These are phyloP conservation scores for Penicillium griseofulvum DNA, from an alignment of 2,329 filamentous ascomycete genomes.

Conservation along the genomic window DNA sequence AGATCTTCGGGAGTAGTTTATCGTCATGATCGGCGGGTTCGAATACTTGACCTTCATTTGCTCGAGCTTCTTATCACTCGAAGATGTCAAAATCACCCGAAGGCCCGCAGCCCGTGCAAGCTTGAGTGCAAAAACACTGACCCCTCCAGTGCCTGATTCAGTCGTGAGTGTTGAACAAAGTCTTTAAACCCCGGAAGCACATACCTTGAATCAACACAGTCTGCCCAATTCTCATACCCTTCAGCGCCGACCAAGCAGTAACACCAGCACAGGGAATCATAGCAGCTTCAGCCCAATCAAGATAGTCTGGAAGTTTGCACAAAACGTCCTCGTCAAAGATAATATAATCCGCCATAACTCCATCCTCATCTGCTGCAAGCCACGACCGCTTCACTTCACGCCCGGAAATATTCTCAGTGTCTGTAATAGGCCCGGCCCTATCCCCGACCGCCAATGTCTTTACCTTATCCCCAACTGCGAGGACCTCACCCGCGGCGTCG, in stretches of 20 bases:
- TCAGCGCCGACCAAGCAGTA: constrained; percentile 49
- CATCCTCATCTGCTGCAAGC: constrained; percentile 48
- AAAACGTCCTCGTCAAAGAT: constrained; percentile 43
- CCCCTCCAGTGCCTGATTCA: constrained; percentile 37
- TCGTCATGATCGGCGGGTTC: constrained; percentile 22
- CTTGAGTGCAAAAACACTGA: constrained; percentile 37
- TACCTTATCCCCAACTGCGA: constrained; percentile 39
- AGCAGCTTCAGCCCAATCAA: constrained; percentile 38
- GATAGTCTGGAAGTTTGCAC: constrained; percentile 36
- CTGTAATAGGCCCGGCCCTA: constrained; percentile 39
- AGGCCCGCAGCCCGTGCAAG: constrained; percentile 33
- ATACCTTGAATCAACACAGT: constrained; percentile 48
- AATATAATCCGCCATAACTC: constrained; percentile 43
- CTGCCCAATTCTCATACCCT: constrained; percentile 38
- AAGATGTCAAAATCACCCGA: constrained; percentile 40
- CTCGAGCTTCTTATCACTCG: constrained; percentile 35
- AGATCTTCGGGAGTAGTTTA: constrained; percentile 33
- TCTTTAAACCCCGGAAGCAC: background rate
- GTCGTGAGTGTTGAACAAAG: background rate
- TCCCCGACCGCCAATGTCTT: constrained; percentile 35
- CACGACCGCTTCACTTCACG: constrained; percentile 40
- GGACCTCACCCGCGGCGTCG: constrained; percentile 45
- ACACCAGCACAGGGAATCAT: constrained; percentile 47
- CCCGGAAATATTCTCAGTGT: constrained; percentile 42
- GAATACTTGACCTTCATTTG: constrained; percentile 27